phyloP scores from a whole-genome alignment of 345 rosid species.

The Pugionium cornutum region DNA sequence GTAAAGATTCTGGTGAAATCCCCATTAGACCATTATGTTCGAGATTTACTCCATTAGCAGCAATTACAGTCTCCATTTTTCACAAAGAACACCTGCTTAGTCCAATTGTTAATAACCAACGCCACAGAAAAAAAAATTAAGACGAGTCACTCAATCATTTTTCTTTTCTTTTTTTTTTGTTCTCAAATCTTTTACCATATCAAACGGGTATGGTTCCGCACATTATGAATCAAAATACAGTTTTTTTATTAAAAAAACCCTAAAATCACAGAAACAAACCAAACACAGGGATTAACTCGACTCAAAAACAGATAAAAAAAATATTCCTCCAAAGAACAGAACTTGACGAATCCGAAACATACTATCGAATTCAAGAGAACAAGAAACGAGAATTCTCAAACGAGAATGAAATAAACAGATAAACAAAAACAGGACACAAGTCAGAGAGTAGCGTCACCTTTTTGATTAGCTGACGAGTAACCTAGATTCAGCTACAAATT shows the following conservation, averaged over 20 bases:
- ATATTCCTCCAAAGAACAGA: background rate
- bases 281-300: background rate
- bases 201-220: slow-evolving; percentile 13
- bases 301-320: background rate
- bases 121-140: background rate
- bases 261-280: slow-evolving; percentile 17
- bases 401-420: background rate
- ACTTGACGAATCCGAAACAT: background rate
- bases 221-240: background rate
- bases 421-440: too few species aligned
- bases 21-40: slow-evolving; percentile 8
- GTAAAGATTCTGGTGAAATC: background rate
- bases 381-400: background rate
- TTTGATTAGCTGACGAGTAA: background rate
- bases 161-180: background rate
- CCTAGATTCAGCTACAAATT: slow-evolving; percentile 1
- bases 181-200: background rate
- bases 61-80: slow-evolving; percentile 18
- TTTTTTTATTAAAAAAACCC: background rate
- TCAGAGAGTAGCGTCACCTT: slow-evolving; percentile 6
- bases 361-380: background rate
- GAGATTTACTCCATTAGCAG: slow-evolving; percentile 17
- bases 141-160: background rate
- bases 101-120: slow-evolving; percentile 15
- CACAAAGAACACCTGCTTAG: slow-evolving; percentile 16